Evolutionary conservation across 495 filamentous ascomycete genomes (phyloP).

Genomic region (Xylaria acuta): DNA sequence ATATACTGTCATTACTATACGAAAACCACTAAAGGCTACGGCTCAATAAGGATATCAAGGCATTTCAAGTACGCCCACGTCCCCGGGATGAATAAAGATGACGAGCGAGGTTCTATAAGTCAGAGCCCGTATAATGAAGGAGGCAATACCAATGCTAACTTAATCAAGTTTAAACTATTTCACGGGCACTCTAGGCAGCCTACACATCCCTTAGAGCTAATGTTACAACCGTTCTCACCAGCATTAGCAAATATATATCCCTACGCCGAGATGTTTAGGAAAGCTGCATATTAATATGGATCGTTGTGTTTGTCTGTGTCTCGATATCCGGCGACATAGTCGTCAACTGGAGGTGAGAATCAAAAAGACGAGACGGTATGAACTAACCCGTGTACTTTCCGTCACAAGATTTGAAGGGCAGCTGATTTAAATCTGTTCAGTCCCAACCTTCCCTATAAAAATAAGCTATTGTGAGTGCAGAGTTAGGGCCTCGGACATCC

Average conservation of each 20-base stretch:
- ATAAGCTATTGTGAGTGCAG: background rate
- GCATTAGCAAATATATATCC: background rate
- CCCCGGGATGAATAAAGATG: background rate
- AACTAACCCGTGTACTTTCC: too few relatives aligned
- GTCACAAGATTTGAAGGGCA: too few relatives aligned
- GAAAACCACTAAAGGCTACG: background rate
- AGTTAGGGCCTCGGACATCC: background rate
- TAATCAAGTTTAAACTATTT: background rate
- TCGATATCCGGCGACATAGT: background rate
- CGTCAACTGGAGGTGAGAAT: too few relatives aligned
- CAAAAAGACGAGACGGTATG: too few relatives aligned
- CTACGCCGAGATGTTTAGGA: background rate
- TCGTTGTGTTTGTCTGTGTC: background rate
- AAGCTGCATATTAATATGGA: background rate
- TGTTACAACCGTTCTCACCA: background rate
- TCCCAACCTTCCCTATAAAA: background rate
- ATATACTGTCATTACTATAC: background rate
- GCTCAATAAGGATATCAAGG: background rate
- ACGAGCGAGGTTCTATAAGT: background rate
- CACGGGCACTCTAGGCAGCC: background rate
- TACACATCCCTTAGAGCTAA: background rate
- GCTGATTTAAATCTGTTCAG: background rate
- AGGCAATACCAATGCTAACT: background rate
- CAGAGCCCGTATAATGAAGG: background rate
- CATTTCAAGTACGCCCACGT: background rate